These are phyloP conservation scores for Wickerhamiella cacticola DNA, from an alignment of 805 yeast species.

Conservation along the genomic window DNA sequence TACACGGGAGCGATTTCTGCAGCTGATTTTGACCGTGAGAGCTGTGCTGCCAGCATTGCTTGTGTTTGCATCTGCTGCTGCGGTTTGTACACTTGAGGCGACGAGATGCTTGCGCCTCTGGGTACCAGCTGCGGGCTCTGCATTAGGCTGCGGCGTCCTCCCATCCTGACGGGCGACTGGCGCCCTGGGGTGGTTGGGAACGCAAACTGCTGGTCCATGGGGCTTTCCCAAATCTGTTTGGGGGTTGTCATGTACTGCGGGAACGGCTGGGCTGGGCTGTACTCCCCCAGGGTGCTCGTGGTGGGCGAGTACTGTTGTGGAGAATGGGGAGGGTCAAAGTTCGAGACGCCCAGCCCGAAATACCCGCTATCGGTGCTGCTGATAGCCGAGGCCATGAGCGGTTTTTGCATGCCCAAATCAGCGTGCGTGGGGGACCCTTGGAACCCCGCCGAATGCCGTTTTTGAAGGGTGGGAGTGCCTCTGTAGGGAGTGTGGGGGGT, in stretches of 20 bases:
- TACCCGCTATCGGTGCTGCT: background rate
- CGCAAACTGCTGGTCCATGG: conserved; percentile 2
- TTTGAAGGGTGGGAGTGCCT: background rate
- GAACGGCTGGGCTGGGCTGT: conserved; percentile 9
- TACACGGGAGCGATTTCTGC: conserved; percentile 9
- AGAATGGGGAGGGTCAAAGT: conserved; percentile 3
- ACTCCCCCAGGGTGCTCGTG: conserved; percentile 7
- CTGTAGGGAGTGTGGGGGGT: conserved; percentile 6
- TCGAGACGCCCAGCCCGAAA: conserved; percentile 1
- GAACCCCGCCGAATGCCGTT: conserved; percentile 7
- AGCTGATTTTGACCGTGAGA: conserved; percentile 2
- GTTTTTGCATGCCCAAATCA: conserved; percentile 8
- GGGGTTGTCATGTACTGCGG: conserved; percentile 9
- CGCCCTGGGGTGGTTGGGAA: conserved; percentile 4
- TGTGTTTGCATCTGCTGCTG: background rate
- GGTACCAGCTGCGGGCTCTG: conserved; percentile 11
- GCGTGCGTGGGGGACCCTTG: conserved; percentile 3
- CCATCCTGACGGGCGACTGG: background rate
- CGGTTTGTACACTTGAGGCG: background rate
- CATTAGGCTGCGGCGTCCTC: conserved; percentile 9
- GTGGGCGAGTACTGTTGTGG: conserved; percentile 6
- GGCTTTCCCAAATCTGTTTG: conserved; percentile 7
- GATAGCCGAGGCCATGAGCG: conserved; percentile 8
- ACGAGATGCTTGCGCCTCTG: background rate
- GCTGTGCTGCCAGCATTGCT: background rate